Conservation (phyloP, 805 yeast genomes). For the Barnettozyma siamensis region DNA sequence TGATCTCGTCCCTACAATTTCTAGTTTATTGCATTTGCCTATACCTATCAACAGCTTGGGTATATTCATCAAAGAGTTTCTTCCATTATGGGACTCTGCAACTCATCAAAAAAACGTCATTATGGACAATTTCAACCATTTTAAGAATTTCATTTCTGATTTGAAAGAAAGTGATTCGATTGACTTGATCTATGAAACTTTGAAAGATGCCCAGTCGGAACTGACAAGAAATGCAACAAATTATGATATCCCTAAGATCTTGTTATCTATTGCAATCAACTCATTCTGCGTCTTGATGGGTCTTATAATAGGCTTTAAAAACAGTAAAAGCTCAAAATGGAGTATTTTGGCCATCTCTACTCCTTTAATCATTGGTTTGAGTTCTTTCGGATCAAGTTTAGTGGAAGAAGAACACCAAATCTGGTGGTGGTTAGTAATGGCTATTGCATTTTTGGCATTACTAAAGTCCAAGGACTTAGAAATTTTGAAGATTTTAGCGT, state of each 20-base stretch:
- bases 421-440: conserved; percentile 73
- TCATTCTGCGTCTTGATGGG: conserved; percentile 11
- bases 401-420: conserved; percentile 95
- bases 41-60: conserved; percentile 90
- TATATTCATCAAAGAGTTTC: conserved; percentile 51
- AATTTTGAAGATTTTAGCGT: conserved; percentile 2
- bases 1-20: conserved; percentile 83
- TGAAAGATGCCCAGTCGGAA: conserved; percentile 37
- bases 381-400: conserved; percentile 80
- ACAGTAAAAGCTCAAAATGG: not conserved
- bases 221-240: conserved; percentile 64
- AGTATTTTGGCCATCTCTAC: not conserved
- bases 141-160: conserved; percentile 37
- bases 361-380: conserved; percentile 37
- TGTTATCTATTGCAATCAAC: conserved; percentile 22
- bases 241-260: conserved; percentile 54
- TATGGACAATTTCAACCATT: conserved; percentile 53
- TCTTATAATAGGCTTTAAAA: conserved; percentile 2
- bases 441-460: not conserved
- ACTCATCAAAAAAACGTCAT: conserved; percentile 32
- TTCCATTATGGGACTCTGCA: conserved; percentile 42
- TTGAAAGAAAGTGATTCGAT: conserved; percentile 13
- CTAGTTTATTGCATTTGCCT: conserved; percentile 74
- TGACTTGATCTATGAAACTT: conserved; percentile 11
- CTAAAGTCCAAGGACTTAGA: not conserved